These are phyloP conservation scores for Beauveria medogensis DNA, from an alignment of 2,329 filamentous ascomycete genomes.

Conservation along the genomic window DNA sequence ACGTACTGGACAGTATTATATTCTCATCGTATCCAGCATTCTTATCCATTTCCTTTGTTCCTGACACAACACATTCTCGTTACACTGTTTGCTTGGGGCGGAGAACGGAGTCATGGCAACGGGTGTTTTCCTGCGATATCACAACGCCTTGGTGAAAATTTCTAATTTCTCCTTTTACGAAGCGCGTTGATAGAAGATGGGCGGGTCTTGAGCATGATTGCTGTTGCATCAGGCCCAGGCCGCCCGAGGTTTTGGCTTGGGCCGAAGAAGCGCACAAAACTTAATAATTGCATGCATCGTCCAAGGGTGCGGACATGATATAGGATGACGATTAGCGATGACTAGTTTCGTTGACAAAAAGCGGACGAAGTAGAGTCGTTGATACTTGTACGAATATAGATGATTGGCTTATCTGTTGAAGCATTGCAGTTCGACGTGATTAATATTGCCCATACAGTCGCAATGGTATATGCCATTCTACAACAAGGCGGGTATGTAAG, in stretches of 20 bases:
- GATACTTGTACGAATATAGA: constrained; percentile 13
- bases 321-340: constrained; percentile 10
- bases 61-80: constrained; percentile 11
- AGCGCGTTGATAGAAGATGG: constrained; percentile 1
- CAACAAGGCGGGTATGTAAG: too few species aligned
- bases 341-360: constrained; percentile 1
- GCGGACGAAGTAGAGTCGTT: constrained; percentile 2
- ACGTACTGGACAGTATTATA: constrained; percentile 10
- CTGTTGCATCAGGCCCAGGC: neutral
- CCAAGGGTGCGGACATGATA: constrained; percentile 3
- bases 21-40: neutral
- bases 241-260: neutral
- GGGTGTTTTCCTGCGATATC: constrained; percentile 9
- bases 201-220: neutral
- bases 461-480: neutral
- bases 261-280: constrained; percentile 4
- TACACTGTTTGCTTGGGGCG: constrained; percentile 5
- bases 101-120: constrained; percentile 12
- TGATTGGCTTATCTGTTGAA: neutral
- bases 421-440: neutral
- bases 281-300: constrained; percentile 11
- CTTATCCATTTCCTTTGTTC: constrained; percentile 16
- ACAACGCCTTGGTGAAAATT: neutral
- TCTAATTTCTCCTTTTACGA: neutral
- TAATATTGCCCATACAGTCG: neutral